Conservation (phyloP, 345 rosid species). For the Euphorbia pulcherrima region DNA sequence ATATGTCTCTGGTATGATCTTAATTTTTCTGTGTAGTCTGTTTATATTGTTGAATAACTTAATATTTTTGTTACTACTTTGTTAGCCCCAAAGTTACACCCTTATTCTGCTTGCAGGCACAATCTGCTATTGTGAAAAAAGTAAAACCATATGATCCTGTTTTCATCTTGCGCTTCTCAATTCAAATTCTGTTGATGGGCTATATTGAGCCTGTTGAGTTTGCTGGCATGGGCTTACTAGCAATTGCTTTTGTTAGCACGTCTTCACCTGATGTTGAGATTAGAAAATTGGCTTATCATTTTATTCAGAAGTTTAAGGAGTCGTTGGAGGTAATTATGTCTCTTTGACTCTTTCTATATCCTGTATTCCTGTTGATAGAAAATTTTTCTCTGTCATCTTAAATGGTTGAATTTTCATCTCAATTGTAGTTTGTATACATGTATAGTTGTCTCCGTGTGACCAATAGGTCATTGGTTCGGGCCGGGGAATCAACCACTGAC, state of each 20-base stretch:
- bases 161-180: constrained; percentile 66
- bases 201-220: constrained; percentile 78
- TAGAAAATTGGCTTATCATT: constrained; percentile 79
- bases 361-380: neutral
- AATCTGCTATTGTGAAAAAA: constrained; percentile 27
- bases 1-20: constrained; percentile 12
- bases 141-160: constrained; percentile 67
- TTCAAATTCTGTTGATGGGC: constrained; percentile 52
- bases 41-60: constrained; percentile 8
- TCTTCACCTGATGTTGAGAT: constrained; percentile 77
- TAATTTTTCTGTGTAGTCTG: neutral
- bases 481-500: no score
- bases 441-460: no score
- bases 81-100: neutral
- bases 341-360: neutral
- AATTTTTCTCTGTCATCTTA: neutral
- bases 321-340: constrained; percentile 59
- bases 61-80: neutral
- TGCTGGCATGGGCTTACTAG: constrained; percentile 83
- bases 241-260: constrained; percentile 71
- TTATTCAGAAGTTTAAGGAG: constrained; percentile 54
- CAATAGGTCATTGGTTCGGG: no score
- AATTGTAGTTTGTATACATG: neutral
- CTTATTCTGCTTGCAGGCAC: constrained; percentile 26
- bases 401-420: neutral